Percentiles rank a stretch among this genome's conserved stretches.
Evolutionary conservation across 2,329 filamentous ascomycete genomes (phyloP).

Genomic region (Claviceps monticola): DNA sequence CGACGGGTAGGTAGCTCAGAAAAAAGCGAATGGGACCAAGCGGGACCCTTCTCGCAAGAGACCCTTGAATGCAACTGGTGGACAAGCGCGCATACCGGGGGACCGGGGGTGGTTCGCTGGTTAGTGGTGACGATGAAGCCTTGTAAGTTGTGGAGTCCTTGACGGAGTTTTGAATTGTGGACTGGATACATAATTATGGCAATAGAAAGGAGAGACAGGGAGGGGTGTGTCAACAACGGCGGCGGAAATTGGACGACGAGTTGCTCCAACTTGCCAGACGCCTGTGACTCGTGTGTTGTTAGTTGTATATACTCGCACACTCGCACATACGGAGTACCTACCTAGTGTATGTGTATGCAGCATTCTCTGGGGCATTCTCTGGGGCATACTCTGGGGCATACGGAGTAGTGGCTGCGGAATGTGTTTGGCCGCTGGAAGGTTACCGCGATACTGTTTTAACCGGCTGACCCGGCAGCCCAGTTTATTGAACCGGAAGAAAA

Average conservation of each 20-base stretch:
- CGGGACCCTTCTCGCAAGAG: not conserved
- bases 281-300: not conserved
- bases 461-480: too few species aligned
- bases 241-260: not conserved
- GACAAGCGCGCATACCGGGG: not conserved
- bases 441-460: too few species aligned
- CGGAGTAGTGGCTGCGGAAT: too few species aligned
- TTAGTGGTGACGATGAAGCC: not conserved
- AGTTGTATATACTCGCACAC: not conserved
- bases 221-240: not conserved
- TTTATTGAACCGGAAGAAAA: too few species aligned
- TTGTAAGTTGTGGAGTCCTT: not conserved
- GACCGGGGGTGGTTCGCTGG: not conserved
- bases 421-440: too few species aligned
- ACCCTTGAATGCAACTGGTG: not conserved
- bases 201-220: not conserved
- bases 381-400: not conserved
- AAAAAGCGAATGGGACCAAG: not conserved
- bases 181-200: not conserved
- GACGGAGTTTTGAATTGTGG: constrained; percentile 2
- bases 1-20: not conserved
- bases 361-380: not conserved
- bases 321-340: too few species aligned
- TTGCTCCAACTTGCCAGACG: not conserved
- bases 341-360: not conserved